Evolutionary conservation across 164 flowering plant genomes (phyloP).

Genomic region (Brasenia schreberi): DNA sequence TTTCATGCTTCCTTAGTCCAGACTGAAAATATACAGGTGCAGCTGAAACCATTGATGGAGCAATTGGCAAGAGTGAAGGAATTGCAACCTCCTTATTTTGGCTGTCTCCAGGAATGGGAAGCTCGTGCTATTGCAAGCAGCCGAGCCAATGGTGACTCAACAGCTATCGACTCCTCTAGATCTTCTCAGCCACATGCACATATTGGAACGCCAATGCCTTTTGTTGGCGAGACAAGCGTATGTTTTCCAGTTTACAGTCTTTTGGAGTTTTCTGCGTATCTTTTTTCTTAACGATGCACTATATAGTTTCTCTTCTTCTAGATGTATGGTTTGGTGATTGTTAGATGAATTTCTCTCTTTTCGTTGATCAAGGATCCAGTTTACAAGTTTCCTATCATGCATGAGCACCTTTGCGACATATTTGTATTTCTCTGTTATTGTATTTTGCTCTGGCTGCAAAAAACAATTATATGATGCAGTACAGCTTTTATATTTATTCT

Average conservation of each 20-base stretch:
- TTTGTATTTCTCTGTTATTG: neutral
- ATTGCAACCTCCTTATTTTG: constrained; percentile 73
- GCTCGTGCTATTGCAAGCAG: constrained; percentile 57
- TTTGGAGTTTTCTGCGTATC: neutral
- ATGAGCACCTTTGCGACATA: neutral
- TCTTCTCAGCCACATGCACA: constrained; percentile 49
- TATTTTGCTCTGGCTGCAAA: no score
- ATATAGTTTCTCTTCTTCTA: neutral
- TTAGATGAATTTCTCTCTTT: neutral
- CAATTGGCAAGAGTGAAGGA: constrained; percentile 83
- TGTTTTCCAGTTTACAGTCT: neutral
- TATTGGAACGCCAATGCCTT: constrained; percentile 80
- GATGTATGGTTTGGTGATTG: neutral
- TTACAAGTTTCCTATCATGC: no score
- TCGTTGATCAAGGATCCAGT: no score
- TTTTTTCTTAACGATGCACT: neutral
- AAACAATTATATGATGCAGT: no score
- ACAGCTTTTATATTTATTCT: no score
- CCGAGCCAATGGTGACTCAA: constrained; percentile 47
- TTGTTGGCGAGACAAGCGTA: constrained; percentile 87
- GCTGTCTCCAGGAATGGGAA: constrained; percentile 89
- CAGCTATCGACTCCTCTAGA: constrained; percentile 48
- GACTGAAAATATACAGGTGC: constrained; percentile 34
- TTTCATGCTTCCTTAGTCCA: neutral
- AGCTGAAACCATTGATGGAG: constrained; percentile 75